Base-by-base conservation (phyloP, 2,329 filamentous ascomycete genomes). In the Hymenotorrendiella dingleyae region DNA sequence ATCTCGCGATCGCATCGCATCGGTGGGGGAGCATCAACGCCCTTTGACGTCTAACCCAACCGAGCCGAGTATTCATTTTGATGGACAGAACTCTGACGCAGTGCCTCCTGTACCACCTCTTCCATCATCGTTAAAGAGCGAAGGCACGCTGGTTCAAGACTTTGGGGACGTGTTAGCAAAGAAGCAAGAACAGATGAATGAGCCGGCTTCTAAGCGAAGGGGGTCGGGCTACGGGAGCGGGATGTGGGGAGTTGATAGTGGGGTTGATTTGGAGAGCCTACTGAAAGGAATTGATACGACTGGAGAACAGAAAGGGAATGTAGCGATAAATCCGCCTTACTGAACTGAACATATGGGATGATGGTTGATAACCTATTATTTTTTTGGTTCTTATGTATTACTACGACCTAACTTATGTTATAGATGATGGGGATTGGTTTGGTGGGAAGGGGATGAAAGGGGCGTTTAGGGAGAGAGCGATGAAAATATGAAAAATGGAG, bases 21-120 rank as follows among this genome's bases (percentile, higher is more conserved):
- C 46, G 12, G 38, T 42, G 21, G 53, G 49, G 21, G 52, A 55
- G 8, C 48, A 52, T 30, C 37, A 50, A 24, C 49, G 50, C 22
- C 51, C 55, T 10, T 40, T 56, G 11, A 45, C 51, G 17, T 57
- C 55, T 29, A 45, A 59, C 27, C 53, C 54, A 9, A 43, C 53
- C 10, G 49, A 52, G 12, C 34, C 35, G 20, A 53, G 46, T 27
- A 26, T 43, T 11, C 26, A 42, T 16, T 43, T 49, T 12, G 48
- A 51, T 29, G 47, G 47, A n/a, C 50, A 60, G 36, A 47, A 53
- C 32, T 14, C 43, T 9, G 48, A 57, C 17, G 35, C 16, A n/a
- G 52, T 58, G 4, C 57, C 59, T 22, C 58, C 58, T 3, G 57
- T 62, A 7, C 58, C 58, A 17, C 58, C 57, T 21, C 47, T 60